Base-by-base conservation (phyloP, 2,329 filamentous ascomycete species). In the Thielaviopsis ethacetica region DNA sequence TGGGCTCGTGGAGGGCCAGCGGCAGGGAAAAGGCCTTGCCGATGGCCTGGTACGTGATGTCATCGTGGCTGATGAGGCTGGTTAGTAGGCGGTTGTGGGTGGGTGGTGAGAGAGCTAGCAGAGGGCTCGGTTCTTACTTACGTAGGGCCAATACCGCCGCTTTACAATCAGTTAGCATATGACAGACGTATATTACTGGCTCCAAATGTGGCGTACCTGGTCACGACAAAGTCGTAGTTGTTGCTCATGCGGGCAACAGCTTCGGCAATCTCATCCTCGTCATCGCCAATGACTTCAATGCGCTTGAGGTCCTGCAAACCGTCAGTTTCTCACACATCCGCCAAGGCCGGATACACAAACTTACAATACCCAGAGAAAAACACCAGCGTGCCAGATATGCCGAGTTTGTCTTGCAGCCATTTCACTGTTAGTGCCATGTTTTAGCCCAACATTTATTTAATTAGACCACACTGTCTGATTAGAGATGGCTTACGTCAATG, bases 21-120 rank as follows among this genome's bases (percentile, higher is more conserved):
- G 84, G 80, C 7, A 96, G 76, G 51, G 76, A 73, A 69, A 96
- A 97, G 7, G 91, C 93, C 69, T 89, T 90, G 63, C 88, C 91
- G 69, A 98, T 94, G 47, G 89, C 91, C 67, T 87, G 78, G 73
- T 98, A 98, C 26, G 93, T 97, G 65, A 97, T 97, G 69, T 98
- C 93, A 71, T 98, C 93, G 75, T 97, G 91, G 59, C 88, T 94
- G 50, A 49, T 7, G n/a, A 19, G 24, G 53, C 30, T 41, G 15
- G 15, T 21, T n/a, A 38, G 53, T 52, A 38, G 38, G 17, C 19
- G 26, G 19, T 6, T 22, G 19, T 24, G 30, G 30, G n/a, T n/a
- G n/a, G n/a, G n/a, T n/a, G n/a, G n/a, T n/a, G n/a, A 52, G 19
- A 30, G 54, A 7, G 17, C 19, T 30, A 21, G 34, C 26, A 41